Percentiles rank a stretch among this genome's conserved stretches.
These are phyloP conservation scores for Globisporangium orthogonon DNA, from an alignment of 352 stramenopile species.

Conservation along the genomic window DNA sequence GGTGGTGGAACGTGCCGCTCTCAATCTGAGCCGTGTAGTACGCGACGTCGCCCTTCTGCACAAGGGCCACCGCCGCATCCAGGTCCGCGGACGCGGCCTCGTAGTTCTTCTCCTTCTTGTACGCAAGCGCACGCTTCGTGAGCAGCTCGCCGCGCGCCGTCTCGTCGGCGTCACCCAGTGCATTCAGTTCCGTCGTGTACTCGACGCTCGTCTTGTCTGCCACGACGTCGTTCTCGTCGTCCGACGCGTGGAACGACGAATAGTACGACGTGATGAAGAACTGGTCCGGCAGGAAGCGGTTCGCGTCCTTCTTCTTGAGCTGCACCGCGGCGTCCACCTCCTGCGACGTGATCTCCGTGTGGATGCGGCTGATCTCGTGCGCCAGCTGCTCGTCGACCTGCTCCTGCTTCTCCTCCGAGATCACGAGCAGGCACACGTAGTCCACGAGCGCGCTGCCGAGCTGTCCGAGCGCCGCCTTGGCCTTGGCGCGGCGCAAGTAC, in stretches of 20 bases:
- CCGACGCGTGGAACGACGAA: constrained; percentile 76
- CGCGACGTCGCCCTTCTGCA: constrained; percentile 39
- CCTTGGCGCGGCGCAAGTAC: constrained; percentile 71
- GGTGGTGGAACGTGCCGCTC: constrained; percentile 69
- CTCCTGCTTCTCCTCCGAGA: constrained; percentile 73
- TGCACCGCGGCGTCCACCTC: constrained; percentile 53
- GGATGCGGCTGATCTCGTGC: constrained; percentile 69
- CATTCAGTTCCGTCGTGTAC: constrained; percentile 49
- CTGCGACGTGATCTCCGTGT: constrained; percentile 63
- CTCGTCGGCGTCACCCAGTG: constrained; percentile 26
- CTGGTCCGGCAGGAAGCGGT: constrained; percentile 62
- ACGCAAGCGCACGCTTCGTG: constrained; percentile 50
- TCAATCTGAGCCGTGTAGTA: constrained; percentile 78
- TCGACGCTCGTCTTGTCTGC: constrained; percentile 45
- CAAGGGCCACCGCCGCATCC: constrained; percentile 37
- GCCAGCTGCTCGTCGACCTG: constrained; percentile 65
- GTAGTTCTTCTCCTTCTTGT: constrained; percentile 66
- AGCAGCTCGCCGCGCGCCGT: constrained; percentile 43
- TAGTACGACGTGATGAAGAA: constrained; percentile 86
- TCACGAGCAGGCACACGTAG: constrained; percentile 74
- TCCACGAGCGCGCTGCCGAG: constrained; percentile 63
- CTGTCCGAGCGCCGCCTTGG: constrained; percentile 38
- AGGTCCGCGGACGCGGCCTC: constrained; percentile 56
- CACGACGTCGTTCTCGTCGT: constrained; percentile 66
- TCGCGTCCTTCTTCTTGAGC: constrained; percentile 44